A percentile compares a stretch with the other conserved stretches of the same genome.
Evolutionary conservation across 2,329 filamentous ascomycete genomes (phyloP).

Genomic region (Colletotrichum musae): DNA sequence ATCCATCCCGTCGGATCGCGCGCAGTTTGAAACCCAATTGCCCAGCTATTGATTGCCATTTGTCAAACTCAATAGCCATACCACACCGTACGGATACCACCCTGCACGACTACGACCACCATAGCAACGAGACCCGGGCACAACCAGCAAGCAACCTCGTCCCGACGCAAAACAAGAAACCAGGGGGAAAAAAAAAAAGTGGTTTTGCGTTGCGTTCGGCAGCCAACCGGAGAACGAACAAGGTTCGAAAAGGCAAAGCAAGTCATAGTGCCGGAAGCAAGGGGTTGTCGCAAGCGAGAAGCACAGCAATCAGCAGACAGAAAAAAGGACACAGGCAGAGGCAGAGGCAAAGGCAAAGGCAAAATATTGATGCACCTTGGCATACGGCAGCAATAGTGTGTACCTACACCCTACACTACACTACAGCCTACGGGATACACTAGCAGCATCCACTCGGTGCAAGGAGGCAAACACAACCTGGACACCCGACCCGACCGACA

Average conservation of each 20-base stretch:
- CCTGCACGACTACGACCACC: constrained; percentile 1
- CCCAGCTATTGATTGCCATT: no score
- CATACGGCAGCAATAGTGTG: no score
- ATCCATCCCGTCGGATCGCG: neutral
- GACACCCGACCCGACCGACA: neutral
- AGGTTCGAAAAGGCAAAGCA: constrained; percentile 27
- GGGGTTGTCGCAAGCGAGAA: constrained; percentile 17
- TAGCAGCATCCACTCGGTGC: neutral
- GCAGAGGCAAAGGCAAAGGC: neutral
- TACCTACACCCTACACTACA: no score
- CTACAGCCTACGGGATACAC: no score
- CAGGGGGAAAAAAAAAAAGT: constrained; percentile 28
- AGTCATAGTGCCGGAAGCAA: constrained; percentile 35
- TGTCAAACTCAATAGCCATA: no score
- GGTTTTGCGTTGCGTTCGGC: constrained; percentile 9
- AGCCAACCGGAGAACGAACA: constrained; percentile 30
- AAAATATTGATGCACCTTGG: no score
- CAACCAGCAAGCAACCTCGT: neutral
- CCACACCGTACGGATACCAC: neutral
- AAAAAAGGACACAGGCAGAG: neutral
- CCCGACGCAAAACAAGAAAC: constrained; percentile 3
- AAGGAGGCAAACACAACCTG: constrained; percentile 1
- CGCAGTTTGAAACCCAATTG: neutral
- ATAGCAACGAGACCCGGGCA: no score
- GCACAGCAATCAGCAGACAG: neutral